A percentile compares a stretch with the other conserved stretches of the same genome.
These are phyloP conservation scores for Salix udensis DNA, from an alignment of 345 rosid genomes.

Conservation along the genomic window DNA sequence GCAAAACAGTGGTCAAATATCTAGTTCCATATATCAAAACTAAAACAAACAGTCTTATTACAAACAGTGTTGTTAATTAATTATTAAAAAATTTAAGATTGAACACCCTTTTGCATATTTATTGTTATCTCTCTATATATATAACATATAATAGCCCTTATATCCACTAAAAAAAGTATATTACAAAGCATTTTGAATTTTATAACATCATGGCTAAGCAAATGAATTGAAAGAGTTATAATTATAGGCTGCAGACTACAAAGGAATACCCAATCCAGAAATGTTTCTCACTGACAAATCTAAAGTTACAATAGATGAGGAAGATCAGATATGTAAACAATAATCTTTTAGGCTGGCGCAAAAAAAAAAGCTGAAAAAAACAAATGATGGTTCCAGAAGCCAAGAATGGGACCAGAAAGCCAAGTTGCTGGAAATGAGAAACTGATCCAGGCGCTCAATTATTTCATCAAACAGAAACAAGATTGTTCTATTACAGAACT, in stretches of 20 bases:
- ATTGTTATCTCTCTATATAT: too few species aligned
- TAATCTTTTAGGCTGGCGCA: not conserved
- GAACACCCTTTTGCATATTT: too few species aligned
- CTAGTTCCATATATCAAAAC: too few species aligned
- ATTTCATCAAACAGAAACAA: not conserved
- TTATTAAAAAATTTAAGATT: too few species aligned
- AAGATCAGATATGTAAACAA: not conserved
- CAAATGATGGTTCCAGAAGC: not conserved
- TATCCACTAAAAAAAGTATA: too few species aligned
- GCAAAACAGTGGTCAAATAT: too few species aligned
- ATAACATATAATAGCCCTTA: too few species aligned
- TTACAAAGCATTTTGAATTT: too few species aligned
- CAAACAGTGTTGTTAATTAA: too few species aligned
- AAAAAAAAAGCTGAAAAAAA: not conserved
- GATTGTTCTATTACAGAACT: conserved; percentile 5
- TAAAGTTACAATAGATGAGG: not conserved
- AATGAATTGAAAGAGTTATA: not conserved
- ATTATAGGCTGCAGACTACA: too few species aligned
- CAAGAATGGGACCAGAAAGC: not conserved
- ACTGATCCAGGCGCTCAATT: not conserved
- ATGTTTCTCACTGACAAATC: not conserved
- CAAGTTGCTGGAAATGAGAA: not conserved
- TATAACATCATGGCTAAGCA: not conserved
- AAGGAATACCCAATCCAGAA: not conserved
- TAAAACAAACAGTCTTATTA: too few species aligned